phyloP scores from a whole-genome alignment of 306 rosid species.

The Glycine soja region DNA sequence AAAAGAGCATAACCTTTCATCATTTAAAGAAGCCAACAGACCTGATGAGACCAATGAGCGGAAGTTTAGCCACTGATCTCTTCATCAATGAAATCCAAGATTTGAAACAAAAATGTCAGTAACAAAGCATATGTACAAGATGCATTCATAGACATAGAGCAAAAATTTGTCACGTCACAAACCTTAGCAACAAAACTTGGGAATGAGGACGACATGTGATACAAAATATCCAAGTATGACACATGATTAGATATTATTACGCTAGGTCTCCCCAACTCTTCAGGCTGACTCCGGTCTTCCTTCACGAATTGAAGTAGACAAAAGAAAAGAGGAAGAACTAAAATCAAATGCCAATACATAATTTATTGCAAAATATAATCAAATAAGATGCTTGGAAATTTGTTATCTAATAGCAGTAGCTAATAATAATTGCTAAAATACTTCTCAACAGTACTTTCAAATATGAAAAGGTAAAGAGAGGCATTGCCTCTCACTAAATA shows the following conservation, averaged over 20 bases:
- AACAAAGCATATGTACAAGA: not conserved
- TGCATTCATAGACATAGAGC: not conserved
- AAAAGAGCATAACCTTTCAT: not conserved
- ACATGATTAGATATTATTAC: conserved; percentile 90
- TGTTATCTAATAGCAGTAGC: too few species aligned
- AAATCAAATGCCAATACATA: conserved; percentile 21
- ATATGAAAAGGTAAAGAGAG: too few species aligned
- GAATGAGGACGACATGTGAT: conserved; percentile 81
- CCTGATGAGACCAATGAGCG: conserved; percentile 93
- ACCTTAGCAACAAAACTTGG: conserved; percentile 99
- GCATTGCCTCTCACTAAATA: too few species aligned
- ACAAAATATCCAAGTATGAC: conserved; percentile 89
- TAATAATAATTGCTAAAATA: too few species aligned
- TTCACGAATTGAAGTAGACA: conserved; percentile 43
- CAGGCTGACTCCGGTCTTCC: conserved; percentile 48
- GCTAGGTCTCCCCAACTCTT: conserved; percentile 71
- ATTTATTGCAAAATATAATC: too few species aligned
- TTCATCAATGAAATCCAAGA: conserved; percentile 61
- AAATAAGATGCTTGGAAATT: too few species aligned
- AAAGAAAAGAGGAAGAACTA: conserved; percentile 39
- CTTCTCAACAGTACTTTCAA: too few species aligned
- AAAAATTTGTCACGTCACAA: conserved; percentile 40
- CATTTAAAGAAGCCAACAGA: conserved; percentile 34
- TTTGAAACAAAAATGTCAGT: conserved; percentile 45
- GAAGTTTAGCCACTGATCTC: conserved; percentile 95